Percentiles rank a stretch among this genome's conserved stretches.
Conservation (phyloP, 805 yeast genomes). For the Nakazawaea populi region DNA sequence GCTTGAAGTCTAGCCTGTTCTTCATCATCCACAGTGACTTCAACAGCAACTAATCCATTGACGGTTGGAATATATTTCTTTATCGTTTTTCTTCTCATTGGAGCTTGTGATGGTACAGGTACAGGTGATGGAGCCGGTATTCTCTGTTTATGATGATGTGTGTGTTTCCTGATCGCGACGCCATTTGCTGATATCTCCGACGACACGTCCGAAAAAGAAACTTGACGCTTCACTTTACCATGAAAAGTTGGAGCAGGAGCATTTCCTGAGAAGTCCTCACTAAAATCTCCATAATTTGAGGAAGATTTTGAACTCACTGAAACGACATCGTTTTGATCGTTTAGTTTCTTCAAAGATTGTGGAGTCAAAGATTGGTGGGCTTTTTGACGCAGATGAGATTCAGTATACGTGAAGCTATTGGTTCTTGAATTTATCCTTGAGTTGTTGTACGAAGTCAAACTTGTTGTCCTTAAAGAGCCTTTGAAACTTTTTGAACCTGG, state of each 20-base stretch:
- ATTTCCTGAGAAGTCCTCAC: neutral
- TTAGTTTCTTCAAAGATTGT: constrained; percentile 14
- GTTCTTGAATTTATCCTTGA: constrained; percentile 12
- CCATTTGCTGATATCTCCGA: constrained; percentile 4
- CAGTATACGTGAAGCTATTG: constrained; percentile 13
- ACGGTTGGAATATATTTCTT: constrained; percentile 73
- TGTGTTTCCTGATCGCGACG: constrained; percentile 1
- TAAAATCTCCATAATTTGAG: neutral
- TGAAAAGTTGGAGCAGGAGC: neutral
- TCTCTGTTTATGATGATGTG: neutral
- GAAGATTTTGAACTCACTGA: neutral
- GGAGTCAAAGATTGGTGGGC: constrained; percentile 13
- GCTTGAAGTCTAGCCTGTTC: constrained; percentile 14
- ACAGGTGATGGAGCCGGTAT: neutral
- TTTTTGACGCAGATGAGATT: constrained; percentile 12
- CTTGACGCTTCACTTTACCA: constrained; percentile 14
- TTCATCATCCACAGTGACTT: constrained; percentile 46
- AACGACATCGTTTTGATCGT: constrained; percentile 4
- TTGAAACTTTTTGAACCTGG: constrained; percentile 17
- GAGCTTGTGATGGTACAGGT: neutral
- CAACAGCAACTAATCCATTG: constrained; percentile 61
- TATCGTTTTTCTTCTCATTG: constrained; percentile 36
- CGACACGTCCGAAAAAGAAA: constrained; percentile 15
- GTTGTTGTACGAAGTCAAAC: constrained; percentile 13
- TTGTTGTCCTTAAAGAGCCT: constrained; percentile 16